Base-by-base conservation (phyloP, 139 green algal species). In the Closterium sp. region DNA sequence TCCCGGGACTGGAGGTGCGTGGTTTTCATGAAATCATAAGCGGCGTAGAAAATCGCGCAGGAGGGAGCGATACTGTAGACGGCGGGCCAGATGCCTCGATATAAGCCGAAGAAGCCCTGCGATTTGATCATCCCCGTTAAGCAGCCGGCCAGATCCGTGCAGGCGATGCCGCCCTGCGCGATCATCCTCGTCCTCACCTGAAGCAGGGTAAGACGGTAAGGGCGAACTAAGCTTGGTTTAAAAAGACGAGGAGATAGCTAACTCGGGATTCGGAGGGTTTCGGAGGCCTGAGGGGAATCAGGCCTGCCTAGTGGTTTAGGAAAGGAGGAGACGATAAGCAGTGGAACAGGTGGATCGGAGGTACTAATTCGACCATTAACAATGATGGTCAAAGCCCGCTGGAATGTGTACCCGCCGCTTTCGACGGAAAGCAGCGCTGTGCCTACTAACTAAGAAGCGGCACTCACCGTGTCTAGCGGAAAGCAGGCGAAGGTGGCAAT, bases 1-100 rank as follows among this genome's bases (percentile, higher is more conserved):
- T 76, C 55, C 55, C 25, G 34, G 19, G 84, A 92, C 3, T 43
- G 36, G 34, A 93, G 33, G 30, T 90, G 86, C 23, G 34, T 16
- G 1, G 86, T 34, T 93, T 97, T 97, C 9, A 98, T 91, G n/a
- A 96, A 4, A 91, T 97, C 96, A 91, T 97, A 98, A 69, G 96
- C 90, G 55, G 95, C 96, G 88, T 98, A 98, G 91, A 97, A 98
- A 4, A 98, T 93, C 19, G 97, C 97, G 28, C 96, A 96, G 35
- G 95, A 95, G n/a, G 96, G 96, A 1, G 95, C 96, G 94, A 97
- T 97, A 89, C 93, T 94, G 83, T 97, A 92, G 4, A 98, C 89
- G 2, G 96, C 96, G 6, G 96, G 96, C 28, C 96, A 90, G 38
- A 95, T 92, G 34, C 96, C 96, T 84, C 94, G 87, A 90, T 98